phyloP scores from a whole-genome alignment of 2,329 filamentous ascomycete species.

The Calonectria henricotiae region DNA sequence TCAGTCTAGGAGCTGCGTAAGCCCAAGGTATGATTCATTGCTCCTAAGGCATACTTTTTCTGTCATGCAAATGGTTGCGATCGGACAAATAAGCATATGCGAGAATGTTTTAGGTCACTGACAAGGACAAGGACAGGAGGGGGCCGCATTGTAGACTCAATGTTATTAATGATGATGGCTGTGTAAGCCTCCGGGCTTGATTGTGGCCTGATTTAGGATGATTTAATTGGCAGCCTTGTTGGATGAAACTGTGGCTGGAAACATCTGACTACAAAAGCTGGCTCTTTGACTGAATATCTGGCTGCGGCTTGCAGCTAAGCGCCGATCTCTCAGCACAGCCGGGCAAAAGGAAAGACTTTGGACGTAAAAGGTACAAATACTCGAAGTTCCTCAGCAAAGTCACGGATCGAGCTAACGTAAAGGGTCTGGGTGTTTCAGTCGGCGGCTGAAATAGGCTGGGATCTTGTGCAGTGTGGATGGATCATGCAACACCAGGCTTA shows the following conservation, averaged over 20 bases:
- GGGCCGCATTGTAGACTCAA: neutral
- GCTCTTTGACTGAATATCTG: neutral
- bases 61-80: neutral
- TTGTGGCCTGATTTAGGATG: neutral
- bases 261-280: neutral
- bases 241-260: neutral
- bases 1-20: neutral
- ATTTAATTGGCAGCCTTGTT: constrained; percentile 2
- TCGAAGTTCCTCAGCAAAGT: neutral
- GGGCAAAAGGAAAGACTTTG: neutral
- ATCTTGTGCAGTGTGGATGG: neutral
- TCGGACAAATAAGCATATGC: neutral
- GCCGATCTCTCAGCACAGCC: neutral
- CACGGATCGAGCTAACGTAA: too few relatives aligned
- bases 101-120: neutral
- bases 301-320: neutral
- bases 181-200: neutral
- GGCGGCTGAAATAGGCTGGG: neutral
- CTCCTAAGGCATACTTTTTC: neutral
- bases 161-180: neutral
- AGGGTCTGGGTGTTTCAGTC: too few relatives aligned
- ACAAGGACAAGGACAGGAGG: neutral
- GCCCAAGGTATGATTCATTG: too few relatives aligned
- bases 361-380: neutral
- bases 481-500: neutral